Evolutionary conservation across 805 yeast genomes (phyloP).

Genomic region (Naumovozyma castellii): DNA sequence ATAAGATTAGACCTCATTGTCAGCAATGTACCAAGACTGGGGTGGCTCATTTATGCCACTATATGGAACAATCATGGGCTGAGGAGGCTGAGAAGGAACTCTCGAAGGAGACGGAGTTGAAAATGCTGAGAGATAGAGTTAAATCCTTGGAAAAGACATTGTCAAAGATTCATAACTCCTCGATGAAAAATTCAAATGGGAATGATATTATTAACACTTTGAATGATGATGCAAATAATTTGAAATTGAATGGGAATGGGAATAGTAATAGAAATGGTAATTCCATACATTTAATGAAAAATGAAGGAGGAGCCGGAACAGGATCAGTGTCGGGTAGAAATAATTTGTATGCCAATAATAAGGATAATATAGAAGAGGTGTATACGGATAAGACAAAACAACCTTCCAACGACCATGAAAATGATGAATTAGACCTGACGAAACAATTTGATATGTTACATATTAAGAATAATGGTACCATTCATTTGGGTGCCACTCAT

Average conservation of each 20-base stretch:
- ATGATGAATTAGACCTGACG: slow-evolving; percentile 32
- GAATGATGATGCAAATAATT: not conserved
- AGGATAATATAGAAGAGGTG: too few relatives aligned
- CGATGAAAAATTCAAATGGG: slow-evolving; percentile 1
- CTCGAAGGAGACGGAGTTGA: slow-evolving; percentile 37
- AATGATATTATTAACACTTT: slow-evolving; percentile 10
- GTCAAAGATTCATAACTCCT: slow-evolving; percentile 20
- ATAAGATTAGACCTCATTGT: slow-evolving; percentile 45
- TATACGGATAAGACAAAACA: not conserved
- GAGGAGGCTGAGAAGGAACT: slow-evolving; percentile 38
- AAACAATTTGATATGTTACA: slow-evolving; percentile 39
- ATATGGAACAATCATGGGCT: slow-evolving; percentile 55
- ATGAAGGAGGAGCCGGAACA: too few relatives aligned
- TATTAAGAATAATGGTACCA: slow-evolving; percentile 34
- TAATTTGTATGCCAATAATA: not conserved
- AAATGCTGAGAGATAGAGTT: slow-evolving; percentile 49
- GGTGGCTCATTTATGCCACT: slow-evolving; percentile 48
- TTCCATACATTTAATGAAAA: too few relatives aligned
- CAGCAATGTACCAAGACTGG: slow-evolving; percentile 49
- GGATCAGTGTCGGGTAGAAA: too few relatives aligned
- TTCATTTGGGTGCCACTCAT: slow-evolving; percentile 43
- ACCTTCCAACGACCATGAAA: slow-evolving; percentile 13
- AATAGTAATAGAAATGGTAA: too few relatives aligned
- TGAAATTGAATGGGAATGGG: too few relatives aligned
- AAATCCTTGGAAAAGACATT: slow-evolving; percentile 42